Percentiles rank a stretch among this genome's conserved stretches.
These are phyloP conservation scores for Fragaria ananassa DNA, from an alignment of 306 rosid species.

Conservation along the genomic window DNA sequence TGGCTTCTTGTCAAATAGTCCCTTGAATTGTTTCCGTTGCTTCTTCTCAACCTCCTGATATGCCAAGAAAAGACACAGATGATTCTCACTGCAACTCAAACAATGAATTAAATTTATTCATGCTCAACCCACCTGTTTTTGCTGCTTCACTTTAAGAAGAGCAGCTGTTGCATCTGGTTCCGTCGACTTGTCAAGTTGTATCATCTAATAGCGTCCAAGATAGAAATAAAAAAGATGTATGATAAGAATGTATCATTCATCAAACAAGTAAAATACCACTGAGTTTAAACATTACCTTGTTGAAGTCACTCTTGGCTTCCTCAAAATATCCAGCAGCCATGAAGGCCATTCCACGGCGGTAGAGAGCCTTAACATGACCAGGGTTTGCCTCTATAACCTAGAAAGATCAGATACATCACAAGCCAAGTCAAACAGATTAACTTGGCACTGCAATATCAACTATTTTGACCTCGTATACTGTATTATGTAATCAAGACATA, in stretches of 20 bases:
- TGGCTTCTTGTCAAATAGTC: constrained; percentile 91
- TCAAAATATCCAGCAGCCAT: constrained; percentile 80
- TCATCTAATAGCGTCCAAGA: constrained; percentile 52
- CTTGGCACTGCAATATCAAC: not conserved
- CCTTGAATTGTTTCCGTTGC: constrained; percentile 80
- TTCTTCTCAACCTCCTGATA: constrained; percentile 70
- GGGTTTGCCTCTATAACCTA: constrained; percentile 95
- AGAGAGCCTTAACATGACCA: constrained; percentile 84
- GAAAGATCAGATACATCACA: constrained; percentile 14
- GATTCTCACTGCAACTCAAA: constrained; percentile 3
- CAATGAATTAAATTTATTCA: constrained; percentile 1
- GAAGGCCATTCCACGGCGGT: constrained; percentile 98
- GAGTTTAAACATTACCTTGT: constrained; percentile 46
- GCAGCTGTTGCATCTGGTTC: constrained; percentile 88
- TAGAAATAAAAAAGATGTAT: constrained; percentile 23
- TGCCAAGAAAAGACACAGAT: constrained; percentile 6
- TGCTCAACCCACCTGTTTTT: constrained; percentile 59
- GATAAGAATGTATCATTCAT: not conserved
- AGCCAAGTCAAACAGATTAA: constrained; percentile 5
- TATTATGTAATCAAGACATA: constrained; percentile 14
- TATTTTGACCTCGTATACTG: not conserved
- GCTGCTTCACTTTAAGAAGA: constrained; percentile 72
- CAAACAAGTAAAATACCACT: not conserved
- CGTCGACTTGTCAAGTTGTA: constrained; percentile 63
- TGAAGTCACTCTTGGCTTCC: constrained; percentile 80